Evolutionary conservation across 768 basidiomycete genomes (phyloP), one percentile per base, ranked within the genome.

Genomic region (Lentinula lateritia): DNA sequence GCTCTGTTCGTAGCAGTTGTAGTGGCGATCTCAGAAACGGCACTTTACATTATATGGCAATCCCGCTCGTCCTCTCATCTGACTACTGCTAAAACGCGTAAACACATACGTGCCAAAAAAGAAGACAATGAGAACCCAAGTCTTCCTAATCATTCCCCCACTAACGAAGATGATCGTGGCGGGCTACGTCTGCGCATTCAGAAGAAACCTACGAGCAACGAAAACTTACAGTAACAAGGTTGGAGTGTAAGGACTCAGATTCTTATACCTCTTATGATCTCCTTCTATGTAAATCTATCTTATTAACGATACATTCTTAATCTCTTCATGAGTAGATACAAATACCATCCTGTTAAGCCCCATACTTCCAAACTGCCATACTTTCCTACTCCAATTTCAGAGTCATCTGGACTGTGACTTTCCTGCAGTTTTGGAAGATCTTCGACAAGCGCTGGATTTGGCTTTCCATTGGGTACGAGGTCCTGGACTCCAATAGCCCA

Each of bases 261-360:
- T 15, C 10, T n/a, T 15, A 59, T 42, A 58, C 45, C 34, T 42
- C 62, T 35, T 52, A 62, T 32, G 61, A 6, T 41, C 34, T 56
- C 15, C 28, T 53, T 52, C 18, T 55, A 32, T 20, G 55, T 16
- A 9, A 60, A 23, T 23, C 23, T 34, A 43, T 32, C 38, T 35
- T 52, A 53, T 59, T 7, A 46, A 36, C 13, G 52, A 68, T 84
- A 81, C 38, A 83, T 74, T 52, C 74, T 72, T 64, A 90, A 67
- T 18, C 73, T 74, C 63, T 76, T 80, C 83, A 90, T 83, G 66
- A 92, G 72, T 52, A 82, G 66, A 50, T 79, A 81, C 58, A 91
- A 76, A 74, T 91, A 93, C 89, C 90, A 92, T 39, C 90, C 92
- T 20, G 92, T 92, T 68, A 93, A 73, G 0, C 92, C 90, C 89